Base-by-base conservation (phyloP, 2,329 filamentous ascomycete genomes). In the Ophiostoma sp. region DNA sequence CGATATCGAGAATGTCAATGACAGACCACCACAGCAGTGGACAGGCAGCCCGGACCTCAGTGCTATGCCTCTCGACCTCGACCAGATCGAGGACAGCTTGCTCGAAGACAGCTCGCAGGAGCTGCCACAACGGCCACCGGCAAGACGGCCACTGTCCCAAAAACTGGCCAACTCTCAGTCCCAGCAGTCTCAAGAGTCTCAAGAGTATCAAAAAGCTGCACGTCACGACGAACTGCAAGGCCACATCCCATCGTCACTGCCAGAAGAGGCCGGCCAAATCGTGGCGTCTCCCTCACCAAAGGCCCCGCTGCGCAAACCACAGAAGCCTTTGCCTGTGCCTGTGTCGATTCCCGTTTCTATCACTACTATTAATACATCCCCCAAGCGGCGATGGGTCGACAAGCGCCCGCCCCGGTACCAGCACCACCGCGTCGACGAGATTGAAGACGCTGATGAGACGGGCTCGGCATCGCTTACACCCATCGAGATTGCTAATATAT, bases 241-340 rank as follows among this genome's bases (percentile, higher is more conserved):
- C 13, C 31, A 71, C 48, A 67, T 74, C 2, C 73, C 73, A 1
- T 73, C 73, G 4, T 74, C 73, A 3, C 66, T 72, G 23, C 73
- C 72, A 6, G 73, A 74, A 23, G 73, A 74, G 68, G 41, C 70
- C 6, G 72, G 71, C 2, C 70, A 68, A 5, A 54, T 71, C 0
- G 66, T 71, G 11, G 33, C 33, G 1, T 65, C 62, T 13, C 8
- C 39, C 1, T 20, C 27, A 33, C 13, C 23, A 3, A 62, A 35
- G 6, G 17, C 60, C 33, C n/a, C 60, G 60, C n/a, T 35, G 3
- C 23, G n/a, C 11, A 27, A 62, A 6, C 27, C 54, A 2, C 52
- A 10, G 23, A 15, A 3, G 20, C 69, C 70, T 1, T 67, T 68
- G 31, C 67, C 70, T 6, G 20, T 39, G 2, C 36, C 70, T 2